phyloP scores from a whole-genome alignment of 495 filamentous ascomycete species.

The Hypoxylon subgilvum region DNA sequence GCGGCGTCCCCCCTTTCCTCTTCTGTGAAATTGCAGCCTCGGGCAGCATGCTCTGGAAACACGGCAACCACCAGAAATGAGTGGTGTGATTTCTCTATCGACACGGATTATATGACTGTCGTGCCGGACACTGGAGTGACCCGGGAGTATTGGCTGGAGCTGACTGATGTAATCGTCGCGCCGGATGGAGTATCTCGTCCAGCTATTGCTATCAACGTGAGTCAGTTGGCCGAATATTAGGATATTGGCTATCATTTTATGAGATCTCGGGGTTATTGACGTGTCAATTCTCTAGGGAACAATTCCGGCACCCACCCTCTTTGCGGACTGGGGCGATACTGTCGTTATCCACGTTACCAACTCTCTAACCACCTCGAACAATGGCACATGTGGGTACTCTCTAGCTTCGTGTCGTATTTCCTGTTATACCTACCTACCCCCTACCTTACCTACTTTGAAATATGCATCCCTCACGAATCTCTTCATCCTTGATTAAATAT shows the following conservation, averaged over 20 bases:
- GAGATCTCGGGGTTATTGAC: neutral
- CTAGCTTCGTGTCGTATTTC: neutral
- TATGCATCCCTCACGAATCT: too few relatives aligned
- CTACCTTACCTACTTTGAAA: neutral
- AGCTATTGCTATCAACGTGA: conserved; percentile 50
- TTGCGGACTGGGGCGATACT: conserved; percentile 56
- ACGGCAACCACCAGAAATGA: conserved; percentile 45
- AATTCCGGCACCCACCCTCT: conserved; percentile 51
- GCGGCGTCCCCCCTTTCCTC: conserved; percentile 23
- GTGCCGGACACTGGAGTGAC: conserved; percentile 57
- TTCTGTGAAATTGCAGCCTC: conserved; percentile 27
- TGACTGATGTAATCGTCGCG: conserved; percentile 51
- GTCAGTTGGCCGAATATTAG: neutral
- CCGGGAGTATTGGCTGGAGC: conserved; percentile 52
- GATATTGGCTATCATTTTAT: neutral
- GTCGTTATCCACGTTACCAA: conserved; percentile 40
- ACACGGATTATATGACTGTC: conserved; percentile 59
- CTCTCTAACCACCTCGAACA: conserved; percentile 26
- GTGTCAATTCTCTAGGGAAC: conserved; percentile 31
- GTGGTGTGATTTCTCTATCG: conserved; percentile 54
- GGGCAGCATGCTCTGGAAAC: conserved; percentile 48
- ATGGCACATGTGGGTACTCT: conserved; percentile 27
- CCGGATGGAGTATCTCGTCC: conserved; percentile 56
- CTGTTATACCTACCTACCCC: neutral
- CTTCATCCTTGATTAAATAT: too few relatives aligned